Base-by-base conservation (phyloP, 129 eudicot genomes). In the Mikania micrantha region DNA sequence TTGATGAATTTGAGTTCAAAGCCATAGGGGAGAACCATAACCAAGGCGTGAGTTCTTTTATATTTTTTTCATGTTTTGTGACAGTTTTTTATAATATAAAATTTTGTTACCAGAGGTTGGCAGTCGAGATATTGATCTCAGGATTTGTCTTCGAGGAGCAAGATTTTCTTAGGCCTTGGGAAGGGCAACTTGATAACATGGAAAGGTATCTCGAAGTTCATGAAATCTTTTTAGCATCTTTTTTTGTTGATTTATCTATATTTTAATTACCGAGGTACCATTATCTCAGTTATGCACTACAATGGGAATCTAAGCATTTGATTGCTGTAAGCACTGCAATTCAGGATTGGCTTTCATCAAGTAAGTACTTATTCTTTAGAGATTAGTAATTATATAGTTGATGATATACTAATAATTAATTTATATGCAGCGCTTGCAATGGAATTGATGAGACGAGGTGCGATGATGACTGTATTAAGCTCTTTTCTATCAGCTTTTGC, bases 261-360 rank as follows among this genome's bases (percentile, higher is more conserved):
- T 40, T 59, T 78, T 72, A 15, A 79, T 75, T 16, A 42, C 3
- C 19, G 2, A 13, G 38, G 35, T 48, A n/a, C 47, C 53, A 19
- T 50, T 35, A 69, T 28, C 44, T 60, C 82, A 94, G 99, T 80
- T 94, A 94, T 79, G 87, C 80, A 74, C 81, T 94, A 77, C 85
- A 90, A 83, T 94, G 99, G 99, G 99, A 94, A 84, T 94, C 99
- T 32, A 83, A 87, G 94, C 61, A 94, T 87, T 83, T 94, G 70
- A 82, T 86, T 87, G 93, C 99, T 64, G 90, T 83, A 41, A 94
- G 99, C 90, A 94, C 99, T 28, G 99, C 97, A 40, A 94, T 94
- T 74, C 97, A 89, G 79, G 99, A 94, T 67, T 89, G 87, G 90
- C 96, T 94, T 24, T 78, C 95, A 48, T 94, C 99, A 85, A 81